These are phyloP conservation scores for Amphirosellinia nigrospora DNA, from an alignment of 495 filamentous ascomycete species.

Conservation along the genomic window DNA sequence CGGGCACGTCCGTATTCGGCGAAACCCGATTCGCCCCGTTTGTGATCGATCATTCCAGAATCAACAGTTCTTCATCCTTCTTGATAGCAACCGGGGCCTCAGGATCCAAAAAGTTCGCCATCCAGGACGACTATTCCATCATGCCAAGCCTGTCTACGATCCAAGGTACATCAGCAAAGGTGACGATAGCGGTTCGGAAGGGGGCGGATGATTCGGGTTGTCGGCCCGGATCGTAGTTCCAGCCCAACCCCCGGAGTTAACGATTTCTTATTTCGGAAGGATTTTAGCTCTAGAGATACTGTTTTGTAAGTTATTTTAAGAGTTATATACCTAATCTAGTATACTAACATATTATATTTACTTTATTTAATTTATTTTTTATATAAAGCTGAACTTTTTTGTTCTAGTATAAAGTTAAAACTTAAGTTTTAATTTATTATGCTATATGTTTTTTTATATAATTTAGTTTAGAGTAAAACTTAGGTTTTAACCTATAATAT, in stretches of 20 bases:
- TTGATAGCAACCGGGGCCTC: slow-evolving; percentile 25
- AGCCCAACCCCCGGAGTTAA: slow-evolving; percentile 34
- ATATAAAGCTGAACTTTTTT: no score
- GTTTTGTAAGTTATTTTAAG: no score
- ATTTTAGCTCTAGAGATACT: no score
- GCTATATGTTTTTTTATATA: no score
- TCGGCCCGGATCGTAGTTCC: slow-evolving; percentile 33
- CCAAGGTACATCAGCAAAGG: slow-evolving; percentile 25
- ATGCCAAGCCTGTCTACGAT: slow-evolving; percentile 33
- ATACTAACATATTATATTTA: no score
- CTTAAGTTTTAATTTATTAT: no score
- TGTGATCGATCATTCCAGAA: slow-evolving; percentile 15
- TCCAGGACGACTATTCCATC: slow-evolving; percentile 37
- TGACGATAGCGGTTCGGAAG: slow-evolving; percentile 34
- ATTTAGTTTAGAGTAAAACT: no score
- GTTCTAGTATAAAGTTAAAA: no score
- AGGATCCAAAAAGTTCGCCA: slow-evolving; percentile 30
- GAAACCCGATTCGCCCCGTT: slow-evolving; percentile 33
- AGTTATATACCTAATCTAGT: no score
- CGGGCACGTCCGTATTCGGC: slow-evolving; percentile 33
- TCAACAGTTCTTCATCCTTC: slow-evolving; percentile 30
- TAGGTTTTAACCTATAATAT: no score
- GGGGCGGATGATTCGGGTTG: slow-evolving; percentile 22
- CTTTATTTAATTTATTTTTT: no score
- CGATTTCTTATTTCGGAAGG: no score